Conservation (phyloP, 306 rosid genomes). For the Macrotyloma uniflorum region DNA sequence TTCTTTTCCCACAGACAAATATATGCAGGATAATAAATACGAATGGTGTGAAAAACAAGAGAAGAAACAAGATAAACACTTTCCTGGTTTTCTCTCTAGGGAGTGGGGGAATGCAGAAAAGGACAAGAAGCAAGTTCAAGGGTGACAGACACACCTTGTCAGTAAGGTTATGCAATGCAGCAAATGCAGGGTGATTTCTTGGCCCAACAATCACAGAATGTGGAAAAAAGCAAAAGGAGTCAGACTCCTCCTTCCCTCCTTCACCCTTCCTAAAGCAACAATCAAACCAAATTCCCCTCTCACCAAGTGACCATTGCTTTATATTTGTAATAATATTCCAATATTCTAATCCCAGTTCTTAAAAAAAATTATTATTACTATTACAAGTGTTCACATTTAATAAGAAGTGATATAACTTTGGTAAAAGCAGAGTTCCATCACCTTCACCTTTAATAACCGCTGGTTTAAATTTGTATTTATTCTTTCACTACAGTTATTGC, state of each 20-base stretch:
- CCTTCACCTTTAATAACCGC: slow-evolving; percentile 52
- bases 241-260: slow-evolving; percentile 9
- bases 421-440: slow-evolving; percentile 43
- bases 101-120: slow-evolving; percentile 32
- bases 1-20: background rate
- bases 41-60: slow-evolving; percentile 7
- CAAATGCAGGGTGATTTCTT: slow-evolving; percentile 40
- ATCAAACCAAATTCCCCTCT: slow-evolving; percentile 39
- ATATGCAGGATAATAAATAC: background rate
- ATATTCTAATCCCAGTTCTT: slow-evolving; percentile 17
- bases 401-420: slow-evolving; percentile 47
- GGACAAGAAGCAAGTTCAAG: slow-evolving; percentile 29
- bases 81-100: background rate
- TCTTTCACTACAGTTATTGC: background rate
- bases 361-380: background rate
- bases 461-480: background rate
- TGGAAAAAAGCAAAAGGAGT: slow-evolving; percentile 46
- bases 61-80: slow-evolving; percentile 28
- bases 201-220: slow-evolving; percentile 48
- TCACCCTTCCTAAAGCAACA: slow-evolving; percentile 42
- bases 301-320: slow-evolving; percentile 30
- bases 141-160: slow-evolving; percentile 33
- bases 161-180: slow-evolving; percentile 47
- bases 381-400: background rate
- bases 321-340: background rate